Percentiles rank a stretch among this genome's conserved stretches.
phyloP scores from a whole-genome alignment of 768 basidiomycete genomes.

The Tulasnella calospora region DNA sequence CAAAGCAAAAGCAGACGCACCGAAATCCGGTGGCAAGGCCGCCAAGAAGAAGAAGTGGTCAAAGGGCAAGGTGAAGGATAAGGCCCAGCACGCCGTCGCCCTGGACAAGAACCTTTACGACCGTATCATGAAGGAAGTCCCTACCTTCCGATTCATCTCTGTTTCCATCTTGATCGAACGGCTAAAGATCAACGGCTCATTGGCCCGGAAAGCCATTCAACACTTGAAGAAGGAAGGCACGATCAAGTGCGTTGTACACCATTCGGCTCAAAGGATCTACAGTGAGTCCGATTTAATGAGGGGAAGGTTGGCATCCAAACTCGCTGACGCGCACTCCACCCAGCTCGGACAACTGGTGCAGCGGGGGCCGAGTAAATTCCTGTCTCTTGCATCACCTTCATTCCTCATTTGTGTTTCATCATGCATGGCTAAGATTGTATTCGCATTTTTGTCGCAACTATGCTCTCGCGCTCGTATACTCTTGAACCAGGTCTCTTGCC shows the following conservation, averaged over 20 bases:
- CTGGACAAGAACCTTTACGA: conserved; percentile 91
- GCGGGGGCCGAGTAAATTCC: conserved; percentile 17
- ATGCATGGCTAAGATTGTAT: conserved; percentile 11
- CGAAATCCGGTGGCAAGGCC: conserved; percentile 64
- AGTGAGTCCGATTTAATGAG: conserved; percentile 52
- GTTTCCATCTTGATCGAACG: conserved; percentile 98
- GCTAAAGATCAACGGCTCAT: conserved; percentile 91
- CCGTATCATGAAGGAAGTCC: conserved; percentile 96
- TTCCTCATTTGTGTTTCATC: conserved; percentile 4
- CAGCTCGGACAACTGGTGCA: conserved; percentile 40
- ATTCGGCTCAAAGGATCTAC: conserved; percentile 91
- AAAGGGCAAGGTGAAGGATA: conserved; percentile 99
- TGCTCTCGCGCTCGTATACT: background rate
- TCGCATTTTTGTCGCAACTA: background rate
- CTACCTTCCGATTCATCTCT: conserved; percentile 98
- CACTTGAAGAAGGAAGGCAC: conserved; percentile 89
- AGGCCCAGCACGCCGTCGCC: conserved; percentile 93
- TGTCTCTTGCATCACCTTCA: background rate
- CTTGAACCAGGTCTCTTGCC: background rate
- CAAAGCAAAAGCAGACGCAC: conserved; percentile 59
- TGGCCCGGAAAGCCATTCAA: conserved; percentile 85
- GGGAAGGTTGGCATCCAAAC: background rate
- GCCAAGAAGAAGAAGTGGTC: conserved; percentile 98
- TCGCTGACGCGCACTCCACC: conserved; percentile 8
- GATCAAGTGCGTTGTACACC: conserved; percentile 96